Base-by-base conservation (phyloP, 768 basidiomycete genomes). In the Leccinum imitatum region DNA sequence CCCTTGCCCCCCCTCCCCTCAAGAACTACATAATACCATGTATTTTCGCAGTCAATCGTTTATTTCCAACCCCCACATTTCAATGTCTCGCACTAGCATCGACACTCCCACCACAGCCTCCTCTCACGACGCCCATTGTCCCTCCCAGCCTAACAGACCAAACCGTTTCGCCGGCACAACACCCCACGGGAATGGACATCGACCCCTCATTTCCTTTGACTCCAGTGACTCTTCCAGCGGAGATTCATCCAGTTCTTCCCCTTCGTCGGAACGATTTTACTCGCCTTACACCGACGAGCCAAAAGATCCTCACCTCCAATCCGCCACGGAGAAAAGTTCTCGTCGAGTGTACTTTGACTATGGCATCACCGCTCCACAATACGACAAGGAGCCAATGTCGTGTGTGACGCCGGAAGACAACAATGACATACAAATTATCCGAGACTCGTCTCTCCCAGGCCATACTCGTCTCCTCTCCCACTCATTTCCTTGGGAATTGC, bases 281-380 rank as follows among this genome's bases (percentile, higher is more conserved):
- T 50, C 54, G 4, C 55, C 23, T 4, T 63, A 59, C 44, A n/a
- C 19, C 53, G 59, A 71, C 31, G 53, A 63, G 23, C 58, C 54
- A 23, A 30, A 15, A 33, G 53, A 62, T 30, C 31, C 17, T 8
- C 54, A 50, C 50, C 11, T 11, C 10, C 56, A 59, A 44, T 41
- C 21, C 13, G 23, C 10, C 33, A 64, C 63, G 51, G 71, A 72
- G 37, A 65, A 53, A 48, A 50, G 23, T 27, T 17, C 65, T 13
- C 65, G 64, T 51, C 60, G 71, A 30, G 60, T 30, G 13, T 63
- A 71, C 59, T 65, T 63, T 61, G 71, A 73, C 57, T 65, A 68
- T 19, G 61, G 62, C 37, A 48, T 63, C 54, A 55, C 47, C 8
- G 50, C 60, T 25, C 50, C 67, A 4, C 48, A n/a, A 33, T 33